A percentile compares a stretch with the other conserved stretches of the same genome.
Conservation (phyloP, 495 filamentous ascomycete species). For the Trichoderma gamsii region DNA sequence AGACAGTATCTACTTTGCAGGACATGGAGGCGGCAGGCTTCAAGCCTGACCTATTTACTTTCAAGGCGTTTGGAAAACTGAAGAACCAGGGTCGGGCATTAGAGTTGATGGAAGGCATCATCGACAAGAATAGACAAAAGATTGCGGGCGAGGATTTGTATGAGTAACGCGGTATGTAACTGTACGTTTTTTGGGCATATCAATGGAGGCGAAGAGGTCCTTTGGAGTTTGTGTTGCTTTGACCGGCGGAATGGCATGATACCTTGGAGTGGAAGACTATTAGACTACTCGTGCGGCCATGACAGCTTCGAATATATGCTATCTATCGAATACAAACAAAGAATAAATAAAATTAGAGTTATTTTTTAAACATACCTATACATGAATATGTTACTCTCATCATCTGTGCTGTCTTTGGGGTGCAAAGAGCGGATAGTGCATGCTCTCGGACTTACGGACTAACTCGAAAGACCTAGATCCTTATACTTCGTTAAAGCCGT, state of each 20-base stretch:
- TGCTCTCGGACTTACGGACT: too few species aligned
- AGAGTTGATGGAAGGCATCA: conserved; percentile 20
- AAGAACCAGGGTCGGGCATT: conserved; percentile 18
- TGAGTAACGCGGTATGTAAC: background rate
- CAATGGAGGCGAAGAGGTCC: background rate
- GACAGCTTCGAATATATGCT: background rate
- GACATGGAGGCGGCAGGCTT: conserved; percentile 35
- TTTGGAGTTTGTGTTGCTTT: background rate
- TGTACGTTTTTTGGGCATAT: background rate
- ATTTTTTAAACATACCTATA: too few species aligned
- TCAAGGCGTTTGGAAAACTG: conserved; percentile 28
- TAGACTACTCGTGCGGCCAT: background rate
- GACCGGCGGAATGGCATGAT: background rate
- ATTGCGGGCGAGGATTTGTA: conserved; percentile 6
- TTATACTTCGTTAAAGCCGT: too few species aligned
- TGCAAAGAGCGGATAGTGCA: too few species aligned
- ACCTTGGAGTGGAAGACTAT: background rate
- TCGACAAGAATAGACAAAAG: conserved; percentile 11
- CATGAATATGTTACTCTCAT: too few species aligned
- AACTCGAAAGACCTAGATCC: too few species aligned
- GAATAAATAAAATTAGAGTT: background rate
- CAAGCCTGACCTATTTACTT: conserved; percentile 31
- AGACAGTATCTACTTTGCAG: conserved; percentile 47
- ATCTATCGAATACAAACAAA: background rate
- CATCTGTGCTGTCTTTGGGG: too few species aligned